Base-by-base conservation (phyloP, 1,284 basidiomycete species). In the Malassezia arunalokei region DNA sequence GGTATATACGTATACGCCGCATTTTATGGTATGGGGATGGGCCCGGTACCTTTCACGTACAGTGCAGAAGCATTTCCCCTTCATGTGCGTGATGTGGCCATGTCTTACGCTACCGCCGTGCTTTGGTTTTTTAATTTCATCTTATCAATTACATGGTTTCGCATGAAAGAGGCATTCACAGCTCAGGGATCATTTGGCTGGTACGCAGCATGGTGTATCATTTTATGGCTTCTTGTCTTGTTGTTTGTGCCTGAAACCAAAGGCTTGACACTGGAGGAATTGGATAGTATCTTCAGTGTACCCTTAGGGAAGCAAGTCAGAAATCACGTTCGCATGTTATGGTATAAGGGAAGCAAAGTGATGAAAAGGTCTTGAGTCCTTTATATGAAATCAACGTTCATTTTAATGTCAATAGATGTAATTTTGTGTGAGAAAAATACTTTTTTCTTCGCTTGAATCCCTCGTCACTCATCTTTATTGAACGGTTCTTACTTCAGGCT, bases 221-320 rank as follows among this genome's bases (percentile, higher is more conserved):
- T 63, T 6, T 56, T 65, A 6, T 53, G 65, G 49, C 14, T 56
- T 24, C 49, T 68, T 11, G 59, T 69, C 39, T 64, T 56, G 33
- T 45, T 68, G 41, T 83, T 84, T 62, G 77, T 86, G 5, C 85
- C 84, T 35, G 86, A 88, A 77, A 89, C 86, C 29, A 88, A 86
- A 75, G 79, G 80, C 2, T 78, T 82, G 50, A 83, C 85, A 2
- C 79, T 89, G 20, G 86, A 89, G 70, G 81, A 83, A 68, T 74
- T 83, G 46, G 81, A 83, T 62, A 51, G 55, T 27, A 75, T 88
- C 44, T 89, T 87, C 76, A 77, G 79, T 28, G 80, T 40, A 35
- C 9, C 33, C 9, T 35, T 35, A 11, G 9, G 9, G 33, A 11
- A 35, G 33, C 33, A 15, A 5, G n/a, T 35, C 20, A 24, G 4